Base-by-base conservation (phyloP, 352 stramenopile species). In the Aphanomyces invadans region DNA sequence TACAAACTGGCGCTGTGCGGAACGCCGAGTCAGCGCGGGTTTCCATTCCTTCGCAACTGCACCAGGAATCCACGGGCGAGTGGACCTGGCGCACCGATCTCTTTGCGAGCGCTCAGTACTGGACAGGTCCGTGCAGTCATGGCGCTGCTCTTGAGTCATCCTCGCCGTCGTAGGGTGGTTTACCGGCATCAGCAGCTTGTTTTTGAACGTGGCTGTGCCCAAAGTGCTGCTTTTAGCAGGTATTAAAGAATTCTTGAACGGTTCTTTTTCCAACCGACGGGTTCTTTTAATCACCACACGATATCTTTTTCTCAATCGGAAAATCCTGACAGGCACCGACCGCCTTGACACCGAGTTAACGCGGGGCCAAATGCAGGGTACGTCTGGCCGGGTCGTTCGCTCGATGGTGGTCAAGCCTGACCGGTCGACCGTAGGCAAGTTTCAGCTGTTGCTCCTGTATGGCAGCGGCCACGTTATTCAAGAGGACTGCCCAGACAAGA, bases 381-480 rank as follows among this genome's bases (percentile, higher is more conserved):
- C 39, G 2, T 42, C 12, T 52, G 21, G 4, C 12, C 17, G 17
- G 9, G 9, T 26, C 21, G 10, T 21, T 52, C 44, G 9, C 44
- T 26, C 44, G 9, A 52, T 25, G 1, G 10, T n/a, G n/a, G n/a
- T n/a, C n/a, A n/a, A n/a, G n/a, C n/a, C n/a, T n/a, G n/a, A n/a
- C n/a, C n/a, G n/a, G n/a, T n/a, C n/a, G n/a, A n/a, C n/a, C 10
- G 11, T 48, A 64, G 87, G 88, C 36, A 96, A 96, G 68, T 96
- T 95, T 42, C 85, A 96, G 69, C 78, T 95, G 54, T 74, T 82
- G 26, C 69, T 95, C 33, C 81, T 95, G 63, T 93, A 95, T 65
- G 88, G 83, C 49, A 82, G 80, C n/a, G 87, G 86, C n/a, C 86
- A 95, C 60, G 83, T 83, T 51, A 92, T 95, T 59, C 86, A 95